These are phyloP conservation scores for Hyaloperonospora arabidopsidis DNA, from an alignment of 352 stramenopile species.

Conservation along the genomic window DNA sequence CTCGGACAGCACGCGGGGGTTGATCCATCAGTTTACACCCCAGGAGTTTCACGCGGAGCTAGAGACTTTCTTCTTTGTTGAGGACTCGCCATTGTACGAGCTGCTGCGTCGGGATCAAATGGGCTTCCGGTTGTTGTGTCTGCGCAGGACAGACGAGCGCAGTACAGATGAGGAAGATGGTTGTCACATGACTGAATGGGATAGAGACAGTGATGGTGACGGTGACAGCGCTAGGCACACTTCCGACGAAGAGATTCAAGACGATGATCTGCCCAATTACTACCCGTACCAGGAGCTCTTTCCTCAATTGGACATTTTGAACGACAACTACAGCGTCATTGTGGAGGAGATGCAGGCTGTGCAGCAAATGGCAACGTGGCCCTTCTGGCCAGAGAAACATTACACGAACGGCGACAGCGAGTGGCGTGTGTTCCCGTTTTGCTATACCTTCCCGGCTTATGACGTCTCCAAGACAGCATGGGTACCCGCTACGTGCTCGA, in stretches of 20 bases:
- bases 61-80: slow-evolving; percentile 45
- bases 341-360: slow-evolving; percentile 66
- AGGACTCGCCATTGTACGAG: slow-evolving; percentile 39
- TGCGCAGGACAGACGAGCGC: slow-evolving; percentile 31
- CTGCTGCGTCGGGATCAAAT: slow-evolving; percentile 39
- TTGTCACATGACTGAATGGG: slow-evolving; percentile 18
- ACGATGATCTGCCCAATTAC: slow-evolving; percentile 67
- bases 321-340: slow-evolving; percentile 66
- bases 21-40: slow-evolving; percentile 39
- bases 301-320: slow-evolving; percentile 67
- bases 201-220: slow-evolving; percentile 24
- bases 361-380: slow-evolving; percentile 51
- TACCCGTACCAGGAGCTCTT: slow-evolving; percentile 69
- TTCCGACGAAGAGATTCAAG: slow-evolving; percentile 57
- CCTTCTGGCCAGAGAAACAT: slow-evolving; percentile 83
- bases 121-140: slow-evolving; percentile 44
- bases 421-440: slow-evolving; percentile 85
- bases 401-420: slow-evolving; percentile 65
- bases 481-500: slow-evolving; percentile 60
- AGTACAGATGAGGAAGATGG: slow-evolving; percentile 29
- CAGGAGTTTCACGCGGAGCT: slow-evolving; percentile 47
- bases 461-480: slow-evolving; percentile 78
- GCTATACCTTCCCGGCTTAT: slow-evolving; percentile 86
- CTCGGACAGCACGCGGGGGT: slow-evolving; percentile 22
- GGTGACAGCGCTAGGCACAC: slow-evolving; percentile 16